Base-by-base conservation (phyloP, 2,329 filamentous ascomycete species). In the Sclerotinia glacialis region DNA sequence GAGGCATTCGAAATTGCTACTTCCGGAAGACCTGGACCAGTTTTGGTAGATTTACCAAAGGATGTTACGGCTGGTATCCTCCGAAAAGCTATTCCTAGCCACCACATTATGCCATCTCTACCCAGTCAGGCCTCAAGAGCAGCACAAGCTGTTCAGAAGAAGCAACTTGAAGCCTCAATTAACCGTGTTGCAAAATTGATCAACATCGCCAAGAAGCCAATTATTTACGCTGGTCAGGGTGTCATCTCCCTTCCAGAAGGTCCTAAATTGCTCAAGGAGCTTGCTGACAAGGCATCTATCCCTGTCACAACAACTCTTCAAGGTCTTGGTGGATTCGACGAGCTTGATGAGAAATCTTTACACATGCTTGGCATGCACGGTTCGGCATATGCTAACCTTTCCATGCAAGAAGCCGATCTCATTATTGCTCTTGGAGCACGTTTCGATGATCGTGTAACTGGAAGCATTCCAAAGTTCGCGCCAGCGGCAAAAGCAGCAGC, bases 311-410 rank as follows among this genome's bases (percentile, higher is more conserved):
- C 95, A 34, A 97, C 95, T 64, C 88, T 99, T 8, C 93, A 97
- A 75, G 95, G 93, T 73, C 86, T 99, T 11, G 95, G 95, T 74
- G 92, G 87, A 28, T 98, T 90, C 72, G 93, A 98, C 75, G 95
- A 98, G 81, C 85, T 95, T 16, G 92, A 98, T 75, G 87, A 92
- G 72, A 97, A 97, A 85, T 90, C 93, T 54, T 85, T 98, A 62
- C 93, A 98, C 81, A 99, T 99, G 95, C 87, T 98, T 40, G 95
- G 95, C 71, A 98, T 98, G 95, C 94, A 98, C 82, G 95, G 95
- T 68, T 90, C 93, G 11, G 93, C 93, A 9, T 99, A 96, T 76
- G 95, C 95, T 77, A 99, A 99, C 83, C 92, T 97, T 90, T 88
- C 95, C 21, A 97, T 99, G 83, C 94, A 99, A 80, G 91, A 97